Base-by-base conservation (phyloP, 139 green algal species). In the Mesostigma viride region DNA sequence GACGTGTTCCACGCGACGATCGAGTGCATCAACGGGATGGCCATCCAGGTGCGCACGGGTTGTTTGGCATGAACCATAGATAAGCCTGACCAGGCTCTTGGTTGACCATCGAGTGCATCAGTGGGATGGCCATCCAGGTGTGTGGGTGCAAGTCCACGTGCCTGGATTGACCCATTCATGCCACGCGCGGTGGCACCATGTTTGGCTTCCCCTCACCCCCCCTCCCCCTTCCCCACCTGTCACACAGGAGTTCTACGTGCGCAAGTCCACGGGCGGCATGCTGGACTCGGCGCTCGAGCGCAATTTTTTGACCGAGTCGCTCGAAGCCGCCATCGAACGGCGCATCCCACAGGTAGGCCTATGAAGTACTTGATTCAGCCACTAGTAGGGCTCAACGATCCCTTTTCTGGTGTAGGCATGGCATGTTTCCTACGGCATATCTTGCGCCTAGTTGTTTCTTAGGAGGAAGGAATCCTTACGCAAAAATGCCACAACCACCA, bases 1-100 rank as follows among this genome's bases (percentile, higher is more conserved):
- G 89, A 95, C 64, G 84, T 97, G 20, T 96, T 84, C 70, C 91
- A 97, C 64, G 91, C 84, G 3, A 94, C 91, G 31, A 89, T 97
- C 35, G 88, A 95, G 72, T 78, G 47, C 14, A 68, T 28, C 20
- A 58, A 58, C n/a, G 62, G 34, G 3, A 33, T 76, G 27, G 74
- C 70, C 0, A 59, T 58, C 30, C 75, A 79, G 64, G 77, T 83
- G 40, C 17, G 14, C 40, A 53, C 40, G 14, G 40, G 14, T 14
- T 53, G 40, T 53, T 24, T 53, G 40, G 14, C 14, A 53, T 53
- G 40, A 24, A 17, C 14, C 17, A 53, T 17, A 24, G 40, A 53
- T 53, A 17, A 53, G 14, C 17, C 17, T 53, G 17, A 14, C 40
- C 40, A 53, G 14, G 40, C 14, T 53, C n/a, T n/a, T n/a, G n/a